These are phyloP conservation scores for Chondrostereum purpureum DNA, from an alignment of 1,284 basidiomycete species.

Conservation along the genomic window DNA sequence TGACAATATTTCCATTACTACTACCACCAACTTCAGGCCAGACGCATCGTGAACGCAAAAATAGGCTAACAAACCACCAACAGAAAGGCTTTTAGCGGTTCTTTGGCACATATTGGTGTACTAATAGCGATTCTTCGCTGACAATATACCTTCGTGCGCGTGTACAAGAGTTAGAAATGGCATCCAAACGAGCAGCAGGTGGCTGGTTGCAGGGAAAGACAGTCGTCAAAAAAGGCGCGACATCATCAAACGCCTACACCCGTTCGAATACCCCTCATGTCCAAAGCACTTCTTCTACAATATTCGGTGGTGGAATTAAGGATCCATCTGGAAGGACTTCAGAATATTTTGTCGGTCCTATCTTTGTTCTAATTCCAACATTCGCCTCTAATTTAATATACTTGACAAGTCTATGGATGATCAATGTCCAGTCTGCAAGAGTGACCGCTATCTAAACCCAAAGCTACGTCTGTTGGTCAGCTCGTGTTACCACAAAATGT, in stretches of 20 bases:
- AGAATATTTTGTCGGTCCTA: slow-evolving; percentile 63
- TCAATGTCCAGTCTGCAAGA: slow-evolving; percentile 96
- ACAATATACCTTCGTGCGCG: too few species aligned
- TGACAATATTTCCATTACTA: background rate
- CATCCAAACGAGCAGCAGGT: background rate
- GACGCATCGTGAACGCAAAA: too few species aligned
- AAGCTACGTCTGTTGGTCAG: slow-evolving; percentile 92
- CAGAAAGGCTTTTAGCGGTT: too few species aligned
- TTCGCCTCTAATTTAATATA: background rate
- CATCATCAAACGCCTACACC: slow-evolving; percentile 37
- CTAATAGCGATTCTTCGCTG: too few species aligned
- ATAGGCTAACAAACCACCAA: too few species aligned
- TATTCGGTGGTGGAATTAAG: slow-evolving; percentile 76
- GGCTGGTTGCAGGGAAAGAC: slow-evolving; percentile 63
- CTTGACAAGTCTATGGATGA: slow-evolving; percentile 77
- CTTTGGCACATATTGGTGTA: too few species aligned
- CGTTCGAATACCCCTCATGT: slow-evolving; percentile 64
- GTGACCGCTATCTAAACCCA: slow-evolving; percentile 93
- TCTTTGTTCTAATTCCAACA: slow-evolving; percentile 2
- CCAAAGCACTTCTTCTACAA: slow-evolving; percentile 61
- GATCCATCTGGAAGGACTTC: slow-evolving; percentile 73
- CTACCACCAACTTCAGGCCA: too few species aligned
- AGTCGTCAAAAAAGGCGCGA: slow-evolving; percentile 59
- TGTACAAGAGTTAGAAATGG: too few species aligned
- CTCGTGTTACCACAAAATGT: slow-evolving; percentile 99